Base-by-base conservation (phyloP, 1,284 basidiomycete species). In the Rhodofomes roseus region DNA sequence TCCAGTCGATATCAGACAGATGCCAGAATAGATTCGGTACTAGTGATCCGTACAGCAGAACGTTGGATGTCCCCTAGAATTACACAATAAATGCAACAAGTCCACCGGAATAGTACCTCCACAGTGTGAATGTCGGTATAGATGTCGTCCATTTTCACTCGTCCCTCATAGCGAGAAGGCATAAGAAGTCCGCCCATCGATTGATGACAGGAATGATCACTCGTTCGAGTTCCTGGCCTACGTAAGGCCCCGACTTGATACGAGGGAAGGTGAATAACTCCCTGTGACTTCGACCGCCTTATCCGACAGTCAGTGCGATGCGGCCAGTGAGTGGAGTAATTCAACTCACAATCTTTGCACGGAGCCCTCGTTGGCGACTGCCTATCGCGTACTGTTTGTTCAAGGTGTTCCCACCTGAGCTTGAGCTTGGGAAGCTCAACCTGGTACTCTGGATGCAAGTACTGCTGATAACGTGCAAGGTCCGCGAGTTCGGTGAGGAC, bases 401-500 rank as follows among this genome's bases (percentile, higher is more conserved):
- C 65, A 71, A 80, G 34, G 50, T 52, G n/a, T 18, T 9, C 22
- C 50, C 50, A 52, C 31, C 7, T 36, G 11, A 52, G 36, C 5
- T 36, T 31, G 22, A 31, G 23, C 18, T 18, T 34, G 9, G n/a
- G n/a, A n/a, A n/a, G n/a, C n/a, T 16, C 44, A 25, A 73, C 67
- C 14, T 76, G 77, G 67, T 74, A 92, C 14, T 66, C 70, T 5
- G 79, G 71, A 48, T 84, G 71, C 5, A 90, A 75, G 68, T 92
- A 90, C 2, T 80, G 79, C n/a, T 74, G 66, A 56, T 85, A 79
- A 43, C 81, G 69, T 8, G 79, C 80, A 40, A 92, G 68, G 69
- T 93, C 91, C 4, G 81, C 79, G 6, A 93, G 77, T 68, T 93
- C 90, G 25, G 92, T 76, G 66, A 92, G 90, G 40, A 92, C 81